Conservation (phyloP, 2,329 filamentous ascomycete species). For the Cladosporium sp. region DNA sequence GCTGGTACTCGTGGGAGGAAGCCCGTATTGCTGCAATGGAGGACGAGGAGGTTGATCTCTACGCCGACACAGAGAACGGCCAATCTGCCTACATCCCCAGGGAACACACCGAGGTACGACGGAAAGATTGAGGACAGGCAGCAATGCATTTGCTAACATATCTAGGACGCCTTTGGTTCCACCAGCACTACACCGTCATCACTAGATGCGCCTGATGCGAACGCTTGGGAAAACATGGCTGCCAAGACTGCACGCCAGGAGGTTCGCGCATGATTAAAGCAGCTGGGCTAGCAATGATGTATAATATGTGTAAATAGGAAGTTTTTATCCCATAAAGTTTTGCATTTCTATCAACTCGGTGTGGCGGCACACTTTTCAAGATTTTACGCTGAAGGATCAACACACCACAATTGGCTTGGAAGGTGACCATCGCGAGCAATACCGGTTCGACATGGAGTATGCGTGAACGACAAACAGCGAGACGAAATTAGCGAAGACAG, state of each 20-base stretch:
- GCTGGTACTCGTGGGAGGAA: conserved; percentile 85
- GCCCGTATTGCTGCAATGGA: conserved; percentile 64
- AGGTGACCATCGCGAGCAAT: too few species aligned
- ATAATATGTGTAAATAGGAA: conserved; percentile 13
- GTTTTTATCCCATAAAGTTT: not conserved
- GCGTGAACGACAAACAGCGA: too few species aligned
- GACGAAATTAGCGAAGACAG: too few species aligned
- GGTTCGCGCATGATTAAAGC: not conserved
- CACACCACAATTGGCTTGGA: too few species aligned
- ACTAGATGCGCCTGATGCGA: not conserved
- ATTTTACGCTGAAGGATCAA: too few species aligned
- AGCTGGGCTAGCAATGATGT: conserved; percentile 1
- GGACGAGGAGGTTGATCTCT: conserved; percentile 68
- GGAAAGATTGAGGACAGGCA: not conserved
- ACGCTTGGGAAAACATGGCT: conserved; percentile 5
- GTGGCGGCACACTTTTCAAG: too few species aligned
- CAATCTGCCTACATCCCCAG: conserved; percentile 8
- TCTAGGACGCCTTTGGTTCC: not conserved
- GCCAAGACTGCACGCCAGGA: conserved; percentile 8
- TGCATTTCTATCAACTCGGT: not conserved
- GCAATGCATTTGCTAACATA: not conserved
- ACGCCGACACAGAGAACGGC: conserved; percentile 8
- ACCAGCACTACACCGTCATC: not conserved
- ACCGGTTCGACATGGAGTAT: too few species aligned
- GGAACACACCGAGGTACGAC: conserved; percentile 1